Base-by-base conservation (phyloP, 163 green algal species). In the Scenedesmus sp. region DNA sequence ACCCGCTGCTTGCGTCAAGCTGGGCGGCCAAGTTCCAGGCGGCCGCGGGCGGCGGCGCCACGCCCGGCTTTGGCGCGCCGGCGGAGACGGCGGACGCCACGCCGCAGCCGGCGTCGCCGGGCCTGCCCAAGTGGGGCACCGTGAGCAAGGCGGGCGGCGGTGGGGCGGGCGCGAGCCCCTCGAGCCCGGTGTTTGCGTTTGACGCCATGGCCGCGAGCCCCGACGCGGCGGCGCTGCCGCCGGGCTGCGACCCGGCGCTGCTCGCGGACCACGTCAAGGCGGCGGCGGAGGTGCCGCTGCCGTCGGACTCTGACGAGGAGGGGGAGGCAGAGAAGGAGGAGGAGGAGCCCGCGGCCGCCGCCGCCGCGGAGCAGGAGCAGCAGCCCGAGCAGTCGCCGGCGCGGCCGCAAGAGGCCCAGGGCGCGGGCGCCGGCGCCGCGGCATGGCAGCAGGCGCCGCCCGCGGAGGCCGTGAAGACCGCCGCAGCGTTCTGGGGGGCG, bases 211-310 rank as follows among this genome's bases (percentile, higher is more conserved):
- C 48, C 24, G 28, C 66, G 14, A 2, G 18, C 22, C 48, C 13
- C 28, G 48, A 33, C 1, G 51, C 17, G 62, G 28, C 29, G 54
- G 17, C 54, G 22, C 42, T 63, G 51, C 66, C 66, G 20, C 48
- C 66, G 18, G 66, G 66, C 5, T 75, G 66, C 18, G 66, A 75
- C 39, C 66, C 66, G 29, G 5, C 50, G 2, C 29, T 64, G 66
- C 66, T 75, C 26, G 66, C 66, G 36, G 66, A 75, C 51, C 50
- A 75, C 20, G 66, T 75, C 2, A 75, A 75, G 66, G 63, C 63
- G 36, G 66, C 66, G 34, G 66, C 66, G 24, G 66, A 75, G 45
- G 66, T 75, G 17, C 66, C 66, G 17, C 50, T 75, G 50, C 66
- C 66, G 24, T 31, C 34, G 18, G 66, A 75, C 39, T 75, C 66